Evolutionary conservation across 2,329 filamentous ascomycete species (phyloP), one percentile per base, ranked within the genome.

Genomic region (Nemania sp.): DNA sequence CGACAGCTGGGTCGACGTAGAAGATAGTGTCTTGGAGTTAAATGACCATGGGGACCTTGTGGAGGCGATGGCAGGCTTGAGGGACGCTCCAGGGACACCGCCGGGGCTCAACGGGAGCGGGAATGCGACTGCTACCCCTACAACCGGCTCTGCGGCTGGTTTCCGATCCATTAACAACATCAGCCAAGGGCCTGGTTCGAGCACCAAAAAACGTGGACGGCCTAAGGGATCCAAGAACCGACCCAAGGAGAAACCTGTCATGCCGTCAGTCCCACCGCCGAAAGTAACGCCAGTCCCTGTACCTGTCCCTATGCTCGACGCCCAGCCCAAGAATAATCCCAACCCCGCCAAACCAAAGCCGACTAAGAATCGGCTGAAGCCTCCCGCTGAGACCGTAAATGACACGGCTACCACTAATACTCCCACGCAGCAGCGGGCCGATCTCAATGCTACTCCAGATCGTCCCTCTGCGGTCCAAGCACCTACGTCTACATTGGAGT

Each of bases 181-280:
- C 1, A 17, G 49, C 17, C 68, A 65, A 18, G 65, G 59, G 9
- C 58, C 74, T 35, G 65, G 60, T 13, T 70, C 70, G 2, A 71
- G 64, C 43, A 62, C 68, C 1, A 80, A 76, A 67, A 79, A 75
- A 50, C 74, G 79, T 57, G 79, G 82, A 5, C 76, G 82, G 34
- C 82, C 82, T 0, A 83, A 83, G 60, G 82, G 82, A 0, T 83
- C 81, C 1, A 82, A 80, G 60, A 84, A 83, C 61, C 76, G 79
- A 2, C 75, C 78, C 2, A 81, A 78, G 61, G 74, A 77, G 61
- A 59, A 65, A 49, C 53, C 56, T 66, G 34, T 42, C 18, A 59
- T 57, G 54, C 63, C 18, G 48, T 61, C 68, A 9, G 50, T 65
- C 21, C 59, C 66, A 34, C 71, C 71, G n/a, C 69, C 69, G 18